Evolutionary conservation across 1,139 yeast species (phyloP), one percentile per base, ranked within the genome.

Genomic region (Magnusiomyces tetraspermus): DNA sequence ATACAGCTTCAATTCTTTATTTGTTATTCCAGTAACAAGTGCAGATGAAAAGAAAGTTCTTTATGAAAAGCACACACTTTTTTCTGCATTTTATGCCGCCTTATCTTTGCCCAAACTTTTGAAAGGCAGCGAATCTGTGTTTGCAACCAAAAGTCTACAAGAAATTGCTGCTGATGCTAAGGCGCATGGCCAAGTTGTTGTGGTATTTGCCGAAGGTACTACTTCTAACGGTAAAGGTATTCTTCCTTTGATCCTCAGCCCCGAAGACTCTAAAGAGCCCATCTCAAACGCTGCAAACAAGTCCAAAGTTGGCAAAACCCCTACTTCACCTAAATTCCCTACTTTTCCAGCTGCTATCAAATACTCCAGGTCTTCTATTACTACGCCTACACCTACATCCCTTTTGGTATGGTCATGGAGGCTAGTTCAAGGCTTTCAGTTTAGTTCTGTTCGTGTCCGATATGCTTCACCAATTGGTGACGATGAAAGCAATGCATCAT

Each of bases 191-290:
- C 55, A 60, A 21, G 60, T 63, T 0, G 61, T 69, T 17, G 68
- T 70, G 1, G 48, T 70, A 2, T 69, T 71, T 53, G 64, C 63
- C 2, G 74, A 71, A 55, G 74, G 73, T 2, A 69, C 73, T 1
- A 67, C 75, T 2, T 67, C 75, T 6, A 72, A 71, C 50, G 75
- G 75, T 15, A 59, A 68, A 30, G 75, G 72, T 0, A 55, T 71
- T 17, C 63, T 72, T 45, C 66, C 72, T 4, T 55, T 65, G 6
- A 23, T 38, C 13, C 28, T 55, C 17, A 31, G 21, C 13, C 15
- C 22, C 11, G 42, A 38, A 19, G 42, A 38, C 13, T 38, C 42
- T 6, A 22, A 17, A 38, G 33, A 46, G 21, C 51, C 55, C 15
- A 42, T 42, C 28, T 40, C 31, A 11, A 23, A 31, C 13, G 37